These are phyloP conservation scores for Leptodontidium sp. DNA, from an alignment of 2,329 filamentous ascomycete species.

Conservation along the genomic window DNA sequence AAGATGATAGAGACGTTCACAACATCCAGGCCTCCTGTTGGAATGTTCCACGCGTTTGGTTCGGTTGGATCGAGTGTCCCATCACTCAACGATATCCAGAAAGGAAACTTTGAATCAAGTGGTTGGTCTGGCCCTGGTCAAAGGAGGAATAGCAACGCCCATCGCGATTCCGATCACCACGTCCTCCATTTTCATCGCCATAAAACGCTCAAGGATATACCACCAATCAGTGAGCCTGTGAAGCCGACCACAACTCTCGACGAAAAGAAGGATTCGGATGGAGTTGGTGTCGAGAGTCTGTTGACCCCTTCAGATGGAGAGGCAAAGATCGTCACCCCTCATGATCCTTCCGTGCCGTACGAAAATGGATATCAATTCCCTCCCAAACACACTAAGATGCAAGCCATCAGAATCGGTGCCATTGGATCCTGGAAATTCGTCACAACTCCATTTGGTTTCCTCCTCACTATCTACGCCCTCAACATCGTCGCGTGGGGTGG, in stretches of 20 bases:
- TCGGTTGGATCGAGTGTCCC: constrained; percentile 35
- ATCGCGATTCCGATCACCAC: constrained; percentile 31
- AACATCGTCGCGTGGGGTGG: constrained; percentile 88
- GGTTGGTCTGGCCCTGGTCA: constrained; percentile 38
- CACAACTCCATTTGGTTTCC: constrained; percentile 75
- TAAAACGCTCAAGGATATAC: constrained; percentile 25
- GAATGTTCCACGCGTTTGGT: constrained; percentile 39
- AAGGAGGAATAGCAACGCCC: constrained; percentile 35
- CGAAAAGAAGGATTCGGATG: constrained; percentile 23
- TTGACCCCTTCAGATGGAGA: constrained; percentile 26
- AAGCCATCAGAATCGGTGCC: constrained; percentile 63
- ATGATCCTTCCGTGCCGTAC: constrained; percentile 36
- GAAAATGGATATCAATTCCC: constrained; percentile 40
- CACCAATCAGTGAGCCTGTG: constrained; percentile 16
- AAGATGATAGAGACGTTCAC: constrained; percentile 30
- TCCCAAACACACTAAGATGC: constrained; percentile 60
- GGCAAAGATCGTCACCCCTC: constrained; percentile 23
- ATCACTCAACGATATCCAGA: constrained; percentile 36
- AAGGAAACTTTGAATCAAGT: constrained; percentile 33
- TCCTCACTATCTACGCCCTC: constrained; percentile 79
- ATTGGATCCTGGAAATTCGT: constrained; percentile 74
- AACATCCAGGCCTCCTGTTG: constrained; percentile 35
- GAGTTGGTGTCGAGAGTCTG: constrained; percentile 20
- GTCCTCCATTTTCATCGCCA: constrained; percentile 27
- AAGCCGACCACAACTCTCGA: constrained; percentile 7